Conservation (phyloP, 2,329 filamentous ascomycete genomes). For the Helicocarpus griseus region DNA sequence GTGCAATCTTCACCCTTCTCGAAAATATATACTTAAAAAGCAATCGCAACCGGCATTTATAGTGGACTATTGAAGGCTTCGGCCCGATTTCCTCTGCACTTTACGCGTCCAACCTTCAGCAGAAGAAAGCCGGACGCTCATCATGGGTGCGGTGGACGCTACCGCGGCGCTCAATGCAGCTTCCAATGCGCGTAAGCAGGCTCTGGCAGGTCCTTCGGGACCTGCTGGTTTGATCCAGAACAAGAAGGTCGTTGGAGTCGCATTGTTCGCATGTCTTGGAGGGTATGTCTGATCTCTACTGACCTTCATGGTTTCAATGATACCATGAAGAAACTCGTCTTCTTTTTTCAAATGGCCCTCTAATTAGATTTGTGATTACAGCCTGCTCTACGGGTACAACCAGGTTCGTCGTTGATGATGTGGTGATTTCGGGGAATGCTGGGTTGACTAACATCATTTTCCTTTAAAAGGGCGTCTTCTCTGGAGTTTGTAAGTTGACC, state of each 20-base stretch:
- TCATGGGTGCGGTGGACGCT: constrained; percentile 3
- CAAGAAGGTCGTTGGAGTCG: constrained; percentile 51
- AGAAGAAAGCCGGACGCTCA: not conserved
- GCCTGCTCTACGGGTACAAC: constrained; percentile 26
- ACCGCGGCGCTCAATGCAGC: constrained; percentile 35
- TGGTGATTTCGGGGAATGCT: not conserved
- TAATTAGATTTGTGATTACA: constrained; percentile 44
- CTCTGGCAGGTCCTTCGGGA: constrained; percentile 45
- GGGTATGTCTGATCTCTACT: constrained; percentile 26
- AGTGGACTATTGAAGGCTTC: too few relatives aligned
- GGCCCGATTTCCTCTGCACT: not conserved
- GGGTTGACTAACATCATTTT: constrained; percentile 8
- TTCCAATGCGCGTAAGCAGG: constrained; percentile 43
- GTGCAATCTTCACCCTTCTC: too few relatives aligned
- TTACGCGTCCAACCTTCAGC: too few relatives aligned
- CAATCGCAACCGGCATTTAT: too few relatives aligned
- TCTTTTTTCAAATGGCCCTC: too few relatives aligned
- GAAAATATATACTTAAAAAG: too few relatives aligned
- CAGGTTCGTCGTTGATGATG: constrained; percentile 12
- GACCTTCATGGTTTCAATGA: too few relatives aligned
- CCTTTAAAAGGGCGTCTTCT: constrained; percentile 13
- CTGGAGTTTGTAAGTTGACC: constrained; percentile 10
- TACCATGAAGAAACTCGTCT: too few relatives aligned
- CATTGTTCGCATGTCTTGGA: constrained; percentile 54
- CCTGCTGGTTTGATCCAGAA: constrained; percentile 49